Evolutionary conservation across 176 grass and related monocot species (phyloP), one percentile per base, ranked within the genome.

Genomic region (Carex parvula): DNA sequence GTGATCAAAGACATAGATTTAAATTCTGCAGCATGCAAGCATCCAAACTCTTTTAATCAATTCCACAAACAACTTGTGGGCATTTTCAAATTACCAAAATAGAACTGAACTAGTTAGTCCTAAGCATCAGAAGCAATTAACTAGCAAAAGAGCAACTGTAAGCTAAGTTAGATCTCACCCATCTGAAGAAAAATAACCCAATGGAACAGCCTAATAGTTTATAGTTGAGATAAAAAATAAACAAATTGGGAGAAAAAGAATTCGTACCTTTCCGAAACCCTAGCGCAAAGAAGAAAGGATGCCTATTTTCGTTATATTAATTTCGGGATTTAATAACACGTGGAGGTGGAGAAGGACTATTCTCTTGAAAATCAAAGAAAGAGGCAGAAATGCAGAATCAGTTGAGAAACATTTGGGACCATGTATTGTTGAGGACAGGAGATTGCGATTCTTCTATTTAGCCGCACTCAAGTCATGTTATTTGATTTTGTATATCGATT

Each of bases 61-160:
- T 68, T 53, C 80, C 20, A 68, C 80, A 67, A 82, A 82, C 59
- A 82, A 4, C 80, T 53, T 29, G 62, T 15, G 59, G 35, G 57
- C 80, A 82, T 82, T 64, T 42, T n/a, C 30, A 56, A 62, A 62
- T 26, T 48, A 10, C 37, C 20, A 82, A 15, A 82, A 81, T 62
- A 81, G 35, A 63, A 60, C 11, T 22, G n/a, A 50, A 22, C 70
- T 11, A 50, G 7, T n/a, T 35, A 39, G 16, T 9, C 21, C 8
- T 21, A 75, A 54, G 21, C 71, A 75, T 26, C 71, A 53, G 16
- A 41, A 18, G 33, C 22, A 69, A 69, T 14, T 13, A 75, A 75
- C 11, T 29, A 30, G 1, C 22, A 4, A 55, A 54, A 35, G 14
- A 44, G 39, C 21, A 46, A 53, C 70, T 6, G 4, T 75, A 18